phyloP scores from a whole-genome alignment of 2,329 filamentous ascomycete genomes.

The Pseudogymnoascus sp. region DNA sequence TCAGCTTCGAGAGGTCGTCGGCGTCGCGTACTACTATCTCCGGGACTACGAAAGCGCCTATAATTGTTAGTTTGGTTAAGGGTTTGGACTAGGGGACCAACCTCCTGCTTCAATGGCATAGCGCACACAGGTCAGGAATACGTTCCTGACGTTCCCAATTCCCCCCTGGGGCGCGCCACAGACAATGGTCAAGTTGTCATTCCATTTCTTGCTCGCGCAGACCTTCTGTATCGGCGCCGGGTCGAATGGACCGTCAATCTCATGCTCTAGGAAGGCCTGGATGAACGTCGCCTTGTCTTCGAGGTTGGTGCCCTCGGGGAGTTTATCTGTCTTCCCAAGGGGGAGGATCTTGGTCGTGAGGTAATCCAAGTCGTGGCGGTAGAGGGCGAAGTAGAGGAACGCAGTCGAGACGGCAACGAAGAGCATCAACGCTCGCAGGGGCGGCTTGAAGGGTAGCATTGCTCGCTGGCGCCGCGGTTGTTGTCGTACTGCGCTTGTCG shows the following conservation, averaged over 20 bases:
- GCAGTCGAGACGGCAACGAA: background rate
- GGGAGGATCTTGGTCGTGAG: background rate
- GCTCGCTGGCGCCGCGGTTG: background rate
- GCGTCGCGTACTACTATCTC: constrained; percentile 14
- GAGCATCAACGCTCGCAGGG: background rate
- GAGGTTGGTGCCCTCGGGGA: background rate
- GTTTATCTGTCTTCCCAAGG: background rate
- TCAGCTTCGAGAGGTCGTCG: constrained; percentile 10
- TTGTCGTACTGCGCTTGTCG: background rate
- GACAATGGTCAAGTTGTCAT: constrained; percentile 33
- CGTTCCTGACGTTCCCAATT: constrained; percentile 36
- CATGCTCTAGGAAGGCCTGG: constrained; percentile 10
- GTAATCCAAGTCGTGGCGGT: background rate
- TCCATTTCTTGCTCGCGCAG: constrained; percentile 34
- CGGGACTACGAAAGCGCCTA: constrained; percentile 29
- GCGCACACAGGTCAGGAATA: constrained; percentile 37
- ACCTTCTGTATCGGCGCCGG: constrained; percentile 12
- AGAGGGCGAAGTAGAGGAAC: background rate
- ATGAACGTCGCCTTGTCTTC: constrained; percentile 12
- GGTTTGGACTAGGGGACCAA: constrained; percentile 22
- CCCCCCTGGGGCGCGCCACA: constrained; percentile 37
- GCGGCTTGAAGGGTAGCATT: background rate
- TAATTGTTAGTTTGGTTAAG: constrained; percentile 8
- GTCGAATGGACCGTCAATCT: constrained; percentile 20
- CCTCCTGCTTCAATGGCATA: constrained; percentile 41